Evolutionary conservation across 257 asterid genomes (phyloP), one percentile per base, ranked within the genome.

Genomic region (Nicotiana obtusifolia): DNA sequence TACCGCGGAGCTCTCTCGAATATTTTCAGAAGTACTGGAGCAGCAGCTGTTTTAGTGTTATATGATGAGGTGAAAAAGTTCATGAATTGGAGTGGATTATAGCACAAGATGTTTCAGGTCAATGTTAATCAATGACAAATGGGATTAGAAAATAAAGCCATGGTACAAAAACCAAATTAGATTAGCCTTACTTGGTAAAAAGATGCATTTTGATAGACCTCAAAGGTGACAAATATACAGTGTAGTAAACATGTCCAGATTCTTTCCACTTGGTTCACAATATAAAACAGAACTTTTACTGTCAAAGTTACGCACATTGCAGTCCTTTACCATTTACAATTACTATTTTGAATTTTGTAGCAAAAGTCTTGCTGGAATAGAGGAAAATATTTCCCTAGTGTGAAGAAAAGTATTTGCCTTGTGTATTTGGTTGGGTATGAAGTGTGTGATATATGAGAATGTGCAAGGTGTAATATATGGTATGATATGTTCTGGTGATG

Each of bases 1-100:
- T 95, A 95, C 83, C 97, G 99, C 0, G 99, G 99, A 84, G 97
- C 98, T 24, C 62, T 95, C 84, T 95, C 99, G 5, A 95, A 94
- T 86, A 84, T 95, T 11, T 94, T 95, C 87, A 91, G 99, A 90
- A 95, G 99, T 73, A 90, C 97, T 2, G 99, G 99, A 15, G 97
- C 99, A 0, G 98, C 99, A 2, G 97, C 98, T 47, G 97, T 95
- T 86, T 81, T 95, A 71, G 99, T 95, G 71, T 88, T 95, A 91
- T 95, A 95, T 33, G 99, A 95, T 47, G 99, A 95, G 89, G 82
- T 92, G 73, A 95, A 94, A 86, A 95, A 91, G 82, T 86, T 94
- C n/a, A 90, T 95, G 98, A 85, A 95, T 71, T 92, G 97, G 98
- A 90, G 90, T 5, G 96, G 98, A 19, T 89, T 95, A 73, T 94